phyloP scores from a whole-genome alignment of 306 rosid genomes.

The Gynostemma pentaphyllum region DNA sequence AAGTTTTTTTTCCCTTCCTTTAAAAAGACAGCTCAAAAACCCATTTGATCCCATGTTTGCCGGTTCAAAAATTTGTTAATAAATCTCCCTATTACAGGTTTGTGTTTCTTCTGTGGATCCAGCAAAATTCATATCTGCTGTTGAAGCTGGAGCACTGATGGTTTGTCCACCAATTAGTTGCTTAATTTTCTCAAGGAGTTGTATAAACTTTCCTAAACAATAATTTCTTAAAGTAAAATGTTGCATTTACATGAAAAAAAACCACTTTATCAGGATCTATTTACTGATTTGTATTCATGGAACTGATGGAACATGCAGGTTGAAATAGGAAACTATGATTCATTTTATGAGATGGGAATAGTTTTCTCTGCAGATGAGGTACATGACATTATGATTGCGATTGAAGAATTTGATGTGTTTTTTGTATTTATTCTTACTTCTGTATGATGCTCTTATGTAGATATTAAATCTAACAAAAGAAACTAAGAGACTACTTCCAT shows the following conservation, averaged over 20 bases:
- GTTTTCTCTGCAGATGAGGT: slow-evolving; percentile 81
- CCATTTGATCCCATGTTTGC: neutral
- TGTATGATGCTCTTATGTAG: slow-evolving; percentile 24
- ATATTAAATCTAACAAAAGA: slow-evolving; percentile 65
- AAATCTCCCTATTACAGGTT: slow-evolving; percentile 36
- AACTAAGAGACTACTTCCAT: slow-evolving; percentile 69
- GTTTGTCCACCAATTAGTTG: slow-evolving; percentile 25
- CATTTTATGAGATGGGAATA: slow-evolving; percentile 70
- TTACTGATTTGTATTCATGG: neutral
- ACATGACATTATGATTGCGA: neutral
- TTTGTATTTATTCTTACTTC: neutral
- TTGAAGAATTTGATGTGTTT: neutral
- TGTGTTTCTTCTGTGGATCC: slow-evolving; percentile 93
- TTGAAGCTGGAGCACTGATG: slow-evolving; percentile 87
- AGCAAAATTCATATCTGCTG: slow-evolving; percentile 52
- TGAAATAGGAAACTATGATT: slow-evolving; percentile 91
- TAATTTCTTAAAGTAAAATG: neutral
- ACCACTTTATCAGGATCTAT: neutral
- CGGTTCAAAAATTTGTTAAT: neutral
- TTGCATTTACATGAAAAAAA: neutral
- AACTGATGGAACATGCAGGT: slow-evolving; percentile 31
- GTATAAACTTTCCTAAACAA: neutral
- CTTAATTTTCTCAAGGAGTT: slow-evolving; percentile 4
- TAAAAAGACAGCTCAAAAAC: no score
- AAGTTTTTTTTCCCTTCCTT: no score